phyloP scores from a whole-genome alignment of 768 basidiomycete genomes.

The Boletellus sp. region DNA sequence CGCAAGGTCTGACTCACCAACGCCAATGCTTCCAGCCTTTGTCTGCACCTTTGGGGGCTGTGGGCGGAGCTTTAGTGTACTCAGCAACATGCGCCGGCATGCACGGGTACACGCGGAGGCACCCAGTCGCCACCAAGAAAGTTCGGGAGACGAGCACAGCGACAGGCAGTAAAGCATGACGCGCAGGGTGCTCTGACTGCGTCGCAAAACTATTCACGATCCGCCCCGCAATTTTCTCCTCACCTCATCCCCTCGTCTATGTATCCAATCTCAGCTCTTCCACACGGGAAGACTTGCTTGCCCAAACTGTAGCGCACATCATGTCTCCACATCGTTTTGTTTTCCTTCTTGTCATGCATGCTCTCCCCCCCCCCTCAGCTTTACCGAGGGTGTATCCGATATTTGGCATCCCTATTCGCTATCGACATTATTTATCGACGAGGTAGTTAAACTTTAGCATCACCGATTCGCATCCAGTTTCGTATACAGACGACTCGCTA shows the following conservation, averaged over 20 bases:
- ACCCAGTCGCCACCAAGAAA: constrained; percentile 34
- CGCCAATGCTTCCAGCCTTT: constrained; percentile 49
- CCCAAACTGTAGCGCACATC: constrained; percentile 9
- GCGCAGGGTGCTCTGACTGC: constrained; percentile 13
- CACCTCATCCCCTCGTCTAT: constrained; percentile 4
- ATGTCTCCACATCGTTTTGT: neutral
- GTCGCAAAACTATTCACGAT: constrained; percentile 7
- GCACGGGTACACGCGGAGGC: constrained; percentile 61
- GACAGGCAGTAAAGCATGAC: constrained; percentile 32
- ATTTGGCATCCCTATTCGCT: constrained; percentile 1
- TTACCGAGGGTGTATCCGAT: constrained; percentile 16
- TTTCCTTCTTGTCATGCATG: constrained; percentile 3
- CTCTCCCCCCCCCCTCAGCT: neutral
- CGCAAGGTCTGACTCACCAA: constrained; percentile 13
- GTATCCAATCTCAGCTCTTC: neutral
- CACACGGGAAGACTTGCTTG: neutral
- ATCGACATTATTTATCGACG: constrained; percentile 8
- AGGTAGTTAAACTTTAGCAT: constrained; percentile 16
- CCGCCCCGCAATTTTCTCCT: constrained; percentile 6
- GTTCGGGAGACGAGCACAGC: constrained; percentile 45
- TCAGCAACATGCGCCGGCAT: constrained; percentile 87
- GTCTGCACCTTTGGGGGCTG: constrained; percentile 71
- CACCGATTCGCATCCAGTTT: constrained; percentile 14
- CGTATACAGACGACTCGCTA: neutral
- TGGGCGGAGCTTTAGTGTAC: constrained; percentile 78